Evolutionary conservation across 257 asterid genomes (phyloP), one percentile per base, ranked within the genome.

Genomic region (Linderniella brevidens): DNA sequence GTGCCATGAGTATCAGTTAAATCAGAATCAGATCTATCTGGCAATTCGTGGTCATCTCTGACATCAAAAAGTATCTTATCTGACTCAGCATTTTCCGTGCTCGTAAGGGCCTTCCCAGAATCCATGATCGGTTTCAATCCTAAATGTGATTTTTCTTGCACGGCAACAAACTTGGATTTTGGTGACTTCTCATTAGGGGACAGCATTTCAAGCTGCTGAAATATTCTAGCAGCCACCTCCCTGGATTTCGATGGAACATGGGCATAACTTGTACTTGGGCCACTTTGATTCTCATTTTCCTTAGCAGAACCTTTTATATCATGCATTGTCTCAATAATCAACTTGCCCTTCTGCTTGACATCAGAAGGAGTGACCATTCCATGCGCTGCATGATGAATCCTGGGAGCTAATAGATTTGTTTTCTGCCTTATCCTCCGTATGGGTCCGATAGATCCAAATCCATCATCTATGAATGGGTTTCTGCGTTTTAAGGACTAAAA

Each of bases 401-500:
- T 67, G 42, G 74, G 63, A 53, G 76, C 59, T 45, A 73, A 58
- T 19, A 74, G 67, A 67, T 71, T 74, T 47, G 75, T 49, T 58
- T 77, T 90, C 77, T 68, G 99, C 58, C 92, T 72, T 53, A 70
- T 77, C 56, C 96, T 79, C 51, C 96, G 66, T 52, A 84, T 58
- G 8, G 94, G 77, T 64, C 93, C 94, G 58, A 70, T 58, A 29
- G 96, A 77, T 40, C 88, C 83, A 51, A 70, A 57, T 59, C 75
- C 99, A 62, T 75, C 93, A 61, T 81, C 93, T 12, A 85, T 62
- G 17, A 56, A 76, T 59, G 92, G 67, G 62, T 85, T 90, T 62
- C 92, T 68, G 19, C 96, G 88, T 59, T 90, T 90, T 39, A 73
- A 71, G 58, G 66, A 67, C 99, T 90, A 69, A 53, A 63, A 60